Percentiles rank a stretch among this genome's conserved stretches.
Conservation (phyloP, 495 filamentous ascomycete species). For the Pyronema omphalodes region DNA sequence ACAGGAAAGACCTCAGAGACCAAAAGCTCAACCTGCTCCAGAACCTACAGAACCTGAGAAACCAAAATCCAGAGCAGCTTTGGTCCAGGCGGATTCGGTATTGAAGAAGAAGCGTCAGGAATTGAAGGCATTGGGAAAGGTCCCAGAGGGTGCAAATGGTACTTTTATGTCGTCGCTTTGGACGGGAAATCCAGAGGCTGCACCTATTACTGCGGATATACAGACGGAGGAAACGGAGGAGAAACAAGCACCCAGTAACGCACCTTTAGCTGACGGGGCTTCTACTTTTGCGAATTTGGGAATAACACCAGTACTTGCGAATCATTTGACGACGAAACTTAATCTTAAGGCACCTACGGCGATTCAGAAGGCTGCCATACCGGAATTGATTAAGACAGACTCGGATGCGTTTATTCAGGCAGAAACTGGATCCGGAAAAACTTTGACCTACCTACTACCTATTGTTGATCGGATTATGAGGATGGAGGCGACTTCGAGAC, state of each 20-base stretch:
- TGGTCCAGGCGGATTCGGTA: conserved; percentile 4
- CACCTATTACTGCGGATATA: conserved; percentile 24
- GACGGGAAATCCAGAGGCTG: conserved; percentile 58
- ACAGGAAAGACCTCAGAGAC: conserved; percentile 6
- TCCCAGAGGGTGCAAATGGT: conserved; percentile 17
- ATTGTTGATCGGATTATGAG: conserved; percentile 75
- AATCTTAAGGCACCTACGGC: conserved; percentile 79
- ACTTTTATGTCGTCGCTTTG: conserved; percentile 80
- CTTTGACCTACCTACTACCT: conserved; percentile 77
- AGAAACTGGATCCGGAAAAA: conserved; percentile 94
- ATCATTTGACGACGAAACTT: conserved; percentile 69
- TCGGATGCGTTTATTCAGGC: conserved; percentile 91
- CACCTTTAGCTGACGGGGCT: conserved; percentile 67
- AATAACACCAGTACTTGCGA: conserved; percentile 54
- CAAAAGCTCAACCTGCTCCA: background rate
- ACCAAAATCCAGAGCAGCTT: conserved; percentile 4
- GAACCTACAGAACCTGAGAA: conserved; percentile 8
- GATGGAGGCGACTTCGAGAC: conserved; percentile 43
- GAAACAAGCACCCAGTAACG: conserved; percentile 68
- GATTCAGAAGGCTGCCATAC: conserved; percentile 77
- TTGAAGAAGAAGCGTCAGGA: conserved; percentile 12
- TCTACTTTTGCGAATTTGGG: conserved; percentile 71
- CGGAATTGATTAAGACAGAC: conserved; percentile 59
- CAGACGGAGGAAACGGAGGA: conserved; percentile 30
- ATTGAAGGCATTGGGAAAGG: conserved; percentile 3